These are phyloP conservation scores for Clavulina sp. DNA, from an alignment of 768 basidiomycete species.

Conservation along the genomic window DNA sequence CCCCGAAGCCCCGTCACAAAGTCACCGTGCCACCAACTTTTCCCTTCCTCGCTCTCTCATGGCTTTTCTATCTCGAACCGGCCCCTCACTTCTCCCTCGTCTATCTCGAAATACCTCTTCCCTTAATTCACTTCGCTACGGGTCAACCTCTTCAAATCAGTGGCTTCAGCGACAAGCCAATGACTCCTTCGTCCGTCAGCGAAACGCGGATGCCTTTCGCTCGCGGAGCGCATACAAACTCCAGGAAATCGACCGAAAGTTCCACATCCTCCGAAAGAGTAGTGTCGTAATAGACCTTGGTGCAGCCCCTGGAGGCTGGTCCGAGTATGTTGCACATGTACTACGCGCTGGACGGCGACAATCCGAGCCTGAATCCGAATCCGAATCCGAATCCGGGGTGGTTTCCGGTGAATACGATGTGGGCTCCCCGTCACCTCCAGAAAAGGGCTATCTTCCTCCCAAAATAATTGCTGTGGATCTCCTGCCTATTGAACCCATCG, in stretches of 20 bases:
- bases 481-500: slow-evolving; percentile 51
- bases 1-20: no score
- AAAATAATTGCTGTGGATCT: slow-evolving; percentile 66
- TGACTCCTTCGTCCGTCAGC: slow-evolving; percentile 54
- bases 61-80: background rate
- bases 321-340: slow-evolving; percentile 64
- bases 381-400: background rate
- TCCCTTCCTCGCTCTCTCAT: background rate
- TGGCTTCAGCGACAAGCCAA: slow-evolving; percentile 57
- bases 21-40: background rate
- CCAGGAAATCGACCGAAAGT: slow-evolving; percentile 50
- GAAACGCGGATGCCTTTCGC: slow-evolving; percentile 34
- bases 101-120: background rate
- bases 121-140: background rate
- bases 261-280: slow-evolving; percentile 31
- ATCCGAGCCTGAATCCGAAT: background rate
- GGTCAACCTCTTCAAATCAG: slow-evolving; percentile 7
- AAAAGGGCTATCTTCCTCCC: slow-evolving; percentile 14
- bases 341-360: background rate
- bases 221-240: slow-evolving; percentile 89
- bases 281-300: slow-evolving; percentile 69
- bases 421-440: background rate
- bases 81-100: background rate
- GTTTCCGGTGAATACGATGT: background rate
- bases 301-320: slow-evolving; percentile 89